Evolutionary conservation across 768 basidiomycete species (phyloP), one percentile per base, ranked within the genome.

Genomic region (Krasilnikovozyma curviuscula): DNA sequence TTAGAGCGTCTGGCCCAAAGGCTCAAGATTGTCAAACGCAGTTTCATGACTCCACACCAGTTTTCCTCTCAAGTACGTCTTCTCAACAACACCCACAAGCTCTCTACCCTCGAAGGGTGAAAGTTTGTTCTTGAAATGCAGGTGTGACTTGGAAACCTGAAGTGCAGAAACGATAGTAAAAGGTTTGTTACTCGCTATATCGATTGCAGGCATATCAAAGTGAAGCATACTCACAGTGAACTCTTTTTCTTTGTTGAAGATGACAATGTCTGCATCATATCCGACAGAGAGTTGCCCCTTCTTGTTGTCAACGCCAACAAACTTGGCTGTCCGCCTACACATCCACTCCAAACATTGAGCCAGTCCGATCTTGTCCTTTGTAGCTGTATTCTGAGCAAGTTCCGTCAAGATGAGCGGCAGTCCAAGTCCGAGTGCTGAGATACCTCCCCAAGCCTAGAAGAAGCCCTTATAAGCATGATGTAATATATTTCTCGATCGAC

Each of bases 71-170:
- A n/a, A n/a, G n/a, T n/a, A n/a, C n/a, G n/a, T n/a, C n/a, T n/a
- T n/a, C n/a, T n/a, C n/a, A n/a, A n/a, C n/a, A n/a, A n/a, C n/a
- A n/a, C n/a, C n/a, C n/a, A n/a, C n/a, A n/a, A n/a, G n/a, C n/a
- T n/a, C n/a, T n/a, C n/a, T n/a, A n/a, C 86, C 88, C 55, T 82
- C 74, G 61, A 89, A 97, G 2, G 91, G 83, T 3, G 83, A 83
- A 18, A 93, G 59, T 65, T 88, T 89, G 67, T 97, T 95, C 70
- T 85, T 93, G 72, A 91, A 95, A 45, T 77, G 71, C 12, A 95
- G 68, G 12, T 64, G 59, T 8, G 80, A 78, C 59, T 73, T 73
- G 24, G 77, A 77, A 21, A 88, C 80, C 84, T 88, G 51, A 12
- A 16, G 29, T 10, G 12, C 25, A 24, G 39, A 19, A 19, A 40